These are phyloP conservation scores for Rhizodiscina lignyota DNA, from an alignment of 495 filamentous ascomycete species.

Conservation along the genomic window DNA sequence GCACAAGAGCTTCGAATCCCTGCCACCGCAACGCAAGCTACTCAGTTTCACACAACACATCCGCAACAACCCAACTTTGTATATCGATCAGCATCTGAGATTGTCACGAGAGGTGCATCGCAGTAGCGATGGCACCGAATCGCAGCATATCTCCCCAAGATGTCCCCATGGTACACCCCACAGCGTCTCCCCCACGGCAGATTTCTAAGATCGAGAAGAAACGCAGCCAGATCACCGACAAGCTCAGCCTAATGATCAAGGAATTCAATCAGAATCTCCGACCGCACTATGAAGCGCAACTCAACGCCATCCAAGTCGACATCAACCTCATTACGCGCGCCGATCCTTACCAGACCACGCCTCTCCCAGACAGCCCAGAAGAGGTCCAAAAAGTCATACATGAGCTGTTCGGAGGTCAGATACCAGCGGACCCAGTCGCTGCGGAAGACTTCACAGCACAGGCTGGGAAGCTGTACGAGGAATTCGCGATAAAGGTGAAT, in stretches of 20 bases:
- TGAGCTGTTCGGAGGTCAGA: slow-evolving; percentile 12
- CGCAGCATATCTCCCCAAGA: too few relatives aligned
- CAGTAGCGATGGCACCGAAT: too few relatives aligned
- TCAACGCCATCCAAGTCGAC: slow-evolving; percentile 76
- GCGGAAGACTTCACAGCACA: slow-evolving; percentile 25
- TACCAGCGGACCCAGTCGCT: slow-evolving; percentile 12
- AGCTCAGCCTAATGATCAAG: slow-evolving; percentile 51
- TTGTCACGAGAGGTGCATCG: too few relatives aligned
- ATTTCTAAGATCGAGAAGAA: slow-evolving; percentile 80
- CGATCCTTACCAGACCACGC: slow-evolving; percentile 55
- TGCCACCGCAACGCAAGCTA: too few relatives aligned
- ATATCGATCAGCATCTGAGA: too few relatives aligned
- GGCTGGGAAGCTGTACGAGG: slow-evolving; percentile 63
- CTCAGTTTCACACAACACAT: too few relatives aligned
- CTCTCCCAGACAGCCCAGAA: slow-evolving; percentile 52
- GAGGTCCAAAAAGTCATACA: slow-evolving; percentile 44
- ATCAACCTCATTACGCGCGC: slow-evolving; percentile 72
- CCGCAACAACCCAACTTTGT: too few relatives aligned
- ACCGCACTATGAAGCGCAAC: slow-evolving; percentile 69
- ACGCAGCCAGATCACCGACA: slow-evolving; percentile 59
- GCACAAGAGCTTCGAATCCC: too few relatives aligned
- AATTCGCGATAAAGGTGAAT: slow-evolving; percentile 73
- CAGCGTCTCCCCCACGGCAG: too few relatives aligned
- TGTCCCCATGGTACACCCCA: too few relatives aligned
- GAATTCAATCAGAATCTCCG: slow-evolving; percentile 70